Base-by-base conservation (phyloP, 139 green algal species). In the Chlorella vulgaris region DNA sequence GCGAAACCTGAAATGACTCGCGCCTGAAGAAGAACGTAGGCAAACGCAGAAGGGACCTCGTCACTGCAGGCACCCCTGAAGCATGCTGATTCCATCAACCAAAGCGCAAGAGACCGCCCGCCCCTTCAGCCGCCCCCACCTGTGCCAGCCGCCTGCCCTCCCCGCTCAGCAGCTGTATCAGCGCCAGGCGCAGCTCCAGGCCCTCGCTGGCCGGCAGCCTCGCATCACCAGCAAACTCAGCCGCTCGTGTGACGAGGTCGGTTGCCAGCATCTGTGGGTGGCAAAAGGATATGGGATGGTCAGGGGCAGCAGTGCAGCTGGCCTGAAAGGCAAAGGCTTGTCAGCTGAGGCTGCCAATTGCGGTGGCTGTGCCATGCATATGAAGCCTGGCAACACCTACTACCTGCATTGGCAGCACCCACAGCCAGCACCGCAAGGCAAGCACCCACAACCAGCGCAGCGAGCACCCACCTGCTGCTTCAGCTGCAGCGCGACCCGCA, bases 381-480 rank as follows among this genome's bases (percentile, higher is more conserved):
- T n/a, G n/a, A n/a, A n/a, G n/a, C n/a, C n/a, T n/a, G n/a, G n/a
- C n/a, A n/a, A n/a, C n/a, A n/a, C n/a, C n/a, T n/a, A n/a, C n/a
- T n/a, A n/a, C n/a, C n/a, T n/a, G n/a, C n/a, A n/a, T 31, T 10
- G 29, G 43, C 43, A 24, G 13, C 15, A 31, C 18, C 21, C 18
- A 21, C 21, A 31, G 55, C 55, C 5, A 65, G 55, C 55, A 65
- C 8, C 18, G 55, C 28, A 8, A 5, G 55, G 55, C 21, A 21
- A 5, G 21, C 18, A 65, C 55, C 18, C n/a, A n/a, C n/a, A 65
- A 8, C 18, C 55, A 65, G 15, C 18, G 21, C 55, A 65, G 55
- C 55, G 5, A 65, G 50, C 71, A 66, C 78, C 33, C 69, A 83
- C 78, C 69, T 83, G 40, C 69, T 83, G 78, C 1, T 43, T 40